These are phyloP conservation scores for Claviceps arundinis DNA, from an alignment of 2,329 filamentous ascomycete genomes.

Conservation along the genomic window DNA sequence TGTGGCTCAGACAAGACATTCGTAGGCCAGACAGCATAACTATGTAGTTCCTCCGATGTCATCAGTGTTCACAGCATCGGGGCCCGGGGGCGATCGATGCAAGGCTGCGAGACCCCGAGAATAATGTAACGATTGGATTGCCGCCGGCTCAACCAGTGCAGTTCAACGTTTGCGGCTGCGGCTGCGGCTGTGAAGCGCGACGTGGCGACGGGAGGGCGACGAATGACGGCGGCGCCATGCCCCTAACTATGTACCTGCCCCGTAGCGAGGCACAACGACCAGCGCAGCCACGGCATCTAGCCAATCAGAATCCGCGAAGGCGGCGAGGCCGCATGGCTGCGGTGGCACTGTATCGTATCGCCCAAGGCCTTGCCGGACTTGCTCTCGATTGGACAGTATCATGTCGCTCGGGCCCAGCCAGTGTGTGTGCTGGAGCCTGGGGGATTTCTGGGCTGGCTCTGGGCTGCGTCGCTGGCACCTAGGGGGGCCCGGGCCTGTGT, in stretches of 20 bases:
- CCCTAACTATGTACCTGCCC: slow-evolving; percentile 3
- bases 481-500: not conserved
- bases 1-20: not conserved
- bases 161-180: not conserved
- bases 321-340: slow-evolving; percentile 12
- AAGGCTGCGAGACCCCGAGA: not conserved
- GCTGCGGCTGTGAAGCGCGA: not conserved
- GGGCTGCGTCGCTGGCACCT: not conserved
- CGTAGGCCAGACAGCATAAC: not conserved
- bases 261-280: slow-evolving; percentile 4
- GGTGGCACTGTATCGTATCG: not conserved
- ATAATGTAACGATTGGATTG: not conserved
- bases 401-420: too few species aligned
- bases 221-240: not conserved
- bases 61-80: not conserved
- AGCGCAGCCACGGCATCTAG: slow-evolving; percentile 19
- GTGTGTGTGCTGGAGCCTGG: too few species aligned
- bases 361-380: too few species aligned
- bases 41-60: not conserved
- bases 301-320: slow-evolving; percentile 21
- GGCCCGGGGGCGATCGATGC: not conserved
- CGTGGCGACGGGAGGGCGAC: slow-evolving; percentile 3
- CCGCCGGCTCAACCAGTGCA: not conserved
- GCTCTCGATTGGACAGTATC: too few species aligned
- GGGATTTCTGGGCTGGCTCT: too few species aligned